These are phyloP conservation scores for Pseudogymnoascus verrucosus DNA, from an alignment of 2,329 filamentous ascomycete genomes.

Conservation along the genomic window DNA sequence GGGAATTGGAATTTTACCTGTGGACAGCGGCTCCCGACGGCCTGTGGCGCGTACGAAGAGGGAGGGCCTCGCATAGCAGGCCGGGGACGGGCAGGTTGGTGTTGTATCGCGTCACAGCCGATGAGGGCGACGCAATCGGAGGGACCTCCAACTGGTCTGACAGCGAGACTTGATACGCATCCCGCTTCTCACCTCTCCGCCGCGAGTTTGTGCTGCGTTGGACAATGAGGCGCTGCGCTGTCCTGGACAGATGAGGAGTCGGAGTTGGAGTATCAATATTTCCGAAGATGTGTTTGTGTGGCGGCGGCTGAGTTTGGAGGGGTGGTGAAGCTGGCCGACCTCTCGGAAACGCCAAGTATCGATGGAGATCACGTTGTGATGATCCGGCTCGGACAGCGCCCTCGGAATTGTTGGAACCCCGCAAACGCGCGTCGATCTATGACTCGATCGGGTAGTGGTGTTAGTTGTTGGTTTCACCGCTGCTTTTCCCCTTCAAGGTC, in stretches of 20 bases:
- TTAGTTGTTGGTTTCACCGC: background rate
- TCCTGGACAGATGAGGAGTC: background rate
- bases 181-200: background rate
- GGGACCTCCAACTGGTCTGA: background rate
- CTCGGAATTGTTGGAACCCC: constrained; percentile 1
- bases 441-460: background rate
- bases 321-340: background rate
- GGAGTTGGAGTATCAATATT: no score
- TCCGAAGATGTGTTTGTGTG: background rate
- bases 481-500: background rate
- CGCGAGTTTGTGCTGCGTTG: background rate
- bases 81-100: background rate
- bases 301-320: background rate
- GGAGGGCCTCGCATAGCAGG: background rate
- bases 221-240: background rate
- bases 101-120: background rate
- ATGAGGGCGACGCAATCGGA: background rate
- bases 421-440: background rate
- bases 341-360: background rate
- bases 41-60: no score
- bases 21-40: background rate
- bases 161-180: background rate
- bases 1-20: background rate
- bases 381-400: background rate
- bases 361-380: background rate